phyloP scores from a whole-genome alignment of 306 rosid species.

The Vicia faba region DNA sequence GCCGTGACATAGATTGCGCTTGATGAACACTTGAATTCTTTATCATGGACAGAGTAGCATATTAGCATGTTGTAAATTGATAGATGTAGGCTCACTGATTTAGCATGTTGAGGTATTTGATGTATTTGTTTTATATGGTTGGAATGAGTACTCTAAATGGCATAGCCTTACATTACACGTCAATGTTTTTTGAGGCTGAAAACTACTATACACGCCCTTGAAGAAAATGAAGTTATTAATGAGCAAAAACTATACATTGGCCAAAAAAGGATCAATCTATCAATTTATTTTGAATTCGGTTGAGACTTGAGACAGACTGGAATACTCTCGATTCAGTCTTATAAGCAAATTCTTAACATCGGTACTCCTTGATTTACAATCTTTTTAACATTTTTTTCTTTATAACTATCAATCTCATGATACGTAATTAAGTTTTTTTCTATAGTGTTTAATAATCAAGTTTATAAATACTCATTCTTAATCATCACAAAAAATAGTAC shows the following conservation, averaged over 20 bases:
- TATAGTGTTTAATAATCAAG: not conserved
- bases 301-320: not conserved
- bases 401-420: not conserved
- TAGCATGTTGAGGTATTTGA: conserved; percentile 35
- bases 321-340: not conserved
- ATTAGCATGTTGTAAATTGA: conserved; percentile 31
- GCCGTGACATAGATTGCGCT: not conserved
- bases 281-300: not conserved
- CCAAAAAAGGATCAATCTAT: not conserved
- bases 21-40: conserved; percentile 21
- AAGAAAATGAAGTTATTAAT: not conserved
- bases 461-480: not conserved
- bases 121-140: conserved; percentile 17
- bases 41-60: conserved; percentile 22
- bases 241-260: not conserved
- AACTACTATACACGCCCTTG: not conserved
- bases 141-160: not conserved
- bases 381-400: not conserved
- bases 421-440: not conserved
- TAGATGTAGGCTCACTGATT: conserved; percentile 34
- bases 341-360: not conserved
- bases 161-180: not conserved
- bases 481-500: not conserved
- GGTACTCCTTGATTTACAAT: not conserved
- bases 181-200: not conserved